phyloP scores from a whole-genome alignment of 2,329 filamentous ascomycete species.

The Raffaelea arxii region DNA sequence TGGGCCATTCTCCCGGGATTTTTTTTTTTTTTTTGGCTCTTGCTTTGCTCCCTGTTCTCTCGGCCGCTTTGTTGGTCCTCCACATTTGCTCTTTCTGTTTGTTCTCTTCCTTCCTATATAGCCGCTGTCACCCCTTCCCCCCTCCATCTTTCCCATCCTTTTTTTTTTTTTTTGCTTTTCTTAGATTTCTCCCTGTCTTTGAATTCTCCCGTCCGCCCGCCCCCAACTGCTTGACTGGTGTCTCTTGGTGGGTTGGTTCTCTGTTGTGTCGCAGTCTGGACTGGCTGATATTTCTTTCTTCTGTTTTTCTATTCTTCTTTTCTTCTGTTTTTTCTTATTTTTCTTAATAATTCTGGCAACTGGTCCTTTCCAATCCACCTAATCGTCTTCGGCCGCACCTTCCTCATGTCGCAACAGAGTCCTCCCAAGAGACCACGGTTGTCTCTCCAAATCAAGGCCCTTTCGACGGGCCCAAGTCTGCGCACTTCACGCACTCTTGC shows the following conservation, averaged over 20 bases:
- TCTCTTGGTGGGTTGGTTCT: no score
- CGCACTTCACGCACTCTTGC: constrained; percentile 32
- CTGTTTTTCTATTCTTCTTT: not conserved
- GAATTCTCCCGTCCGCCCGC: not conserved
- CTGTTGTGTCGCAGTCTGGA: not conserved
- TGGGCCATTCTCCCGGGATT: not conserved
- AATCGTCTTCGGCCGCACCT: not conserved
- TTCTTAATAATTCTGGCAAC: not conserved
- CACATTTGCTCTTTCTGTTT: no score
- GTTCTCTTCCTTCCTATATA: not conserved
- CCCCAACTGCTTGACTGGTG: not conserved
- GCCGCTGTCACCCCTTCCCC: not conserved
- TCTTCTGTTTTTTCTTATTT: not conserved
- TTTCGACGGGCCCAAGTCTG: constrained; percentile 24
- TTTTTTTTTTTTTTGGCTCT: not conserved
- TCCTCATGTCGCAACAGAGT: constrained; percentile 14
- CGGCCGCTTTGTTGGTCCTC: not conserved
- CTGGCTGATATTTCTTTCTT: not conserved
- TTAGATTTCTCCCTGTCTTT: not conserved
- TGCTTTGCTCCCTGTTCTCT: not conserved
- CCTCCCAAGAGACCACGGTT: constrained; percentile 43
- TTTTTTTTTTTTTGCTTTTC: not conserved
- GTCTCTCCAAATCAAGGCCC: constrained; percentile 35
- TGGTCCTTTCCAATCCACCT: not conserved
- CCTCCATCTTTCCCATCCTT: not conserved